Base-by-base conservation (phyloP, 202 grass and related monocot genomes). In the Panicum hallii region DNA sequence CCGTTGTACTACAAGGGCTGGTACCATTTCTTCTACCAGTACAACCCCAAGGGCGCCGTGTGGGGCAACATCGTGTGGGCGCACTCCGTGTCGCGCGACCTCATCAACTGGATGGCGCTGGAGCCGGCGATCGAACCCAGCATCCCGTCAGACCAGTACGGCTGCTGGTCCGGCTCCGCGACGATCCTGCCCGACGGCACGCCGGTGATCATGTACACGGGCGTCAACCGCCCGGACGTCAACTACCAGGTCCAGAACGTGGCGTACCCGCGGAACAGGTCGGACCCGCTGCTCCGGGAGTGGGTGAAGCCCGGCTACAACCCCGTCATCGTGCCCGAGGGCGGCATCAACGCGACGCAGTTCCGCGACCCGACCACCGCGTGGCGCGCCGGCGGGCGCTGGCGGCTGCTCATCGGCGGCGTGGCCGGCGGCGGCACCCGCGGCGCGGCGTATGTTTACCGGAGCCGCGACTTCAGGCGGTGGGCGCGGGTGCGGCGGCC, bases 21-120 rank as follows among this genome's bases (percentile, higher is more conserved):
- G 89, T 94, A 94, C 76, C 92, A 94, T 57, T 55, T n/a, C n/a
- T n/a, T n/a, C n/a, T n/a, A n/a, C n/a, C n/a, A n/a, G n/a, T n/a
- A n/a, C n/a, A n/a, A n/a, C 91, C 3, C 92, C 38, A 87, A 84
- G 22, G 89, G 92, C 5, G 79, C 92, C 0, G 86, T 94, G 44
- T 94, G 92, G 89, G 89, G 92, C 11, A 91, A 91, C 80, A 94
- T 94, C 58, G 86, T 89, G 16, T 94, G 92, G 92, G 92, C 80
- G 5, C 92, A 91, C 77, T 94, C 92, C 1, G 89, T 87, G 9
- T 94, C 92, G 0, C 87, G 58, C 0, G 92, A 94, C 53, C 84
- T 94, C 34, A 89, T 94, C 83, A 94, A 94, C 62, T 94, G 92
- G 92, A n/a, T 84, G 13, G 77, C 86, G 0, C 77, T 94, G 6